A percentile compares a stretch with the other conserved stretches of the same genome.
Conservation (phyloP, 2,329 filamentous ascomycete genomes). For the Aspergillus pseudoglaucus region DNA sequence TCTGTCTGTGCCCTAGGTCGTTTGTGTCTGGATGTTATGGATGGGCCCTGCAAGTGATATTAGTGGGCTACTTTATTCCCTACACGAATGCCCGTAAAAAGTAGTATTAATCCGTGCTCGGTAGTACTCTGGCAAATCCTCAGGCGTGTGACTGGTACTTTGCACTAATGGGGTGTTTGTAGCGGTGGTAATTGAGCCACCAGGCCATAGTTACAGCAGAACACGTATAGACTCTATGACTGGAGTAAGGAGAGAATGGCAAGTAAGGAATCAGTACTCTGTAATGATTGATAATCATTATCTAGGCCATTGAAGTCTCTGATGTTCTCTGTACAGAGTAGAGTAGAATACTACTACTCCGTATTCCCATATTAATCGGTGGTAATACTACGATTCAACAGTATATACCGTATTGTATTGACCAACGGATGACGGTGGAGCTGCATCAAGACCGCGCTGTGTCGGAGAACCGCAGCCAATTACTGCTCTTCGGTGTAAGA, state of each 20-base stretch:
- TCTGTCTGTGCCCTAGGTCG: too few species aligned
- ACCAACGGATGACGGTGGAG: constrained; percentile 4
- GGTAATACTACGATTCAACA: background rate
- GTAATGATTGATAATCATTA: background rate
- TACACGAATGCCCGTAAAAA: background rate
- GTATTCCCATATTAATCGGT: background rate
- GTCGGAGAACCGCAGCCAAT: background rate
- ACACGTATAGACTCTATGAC: background rate
- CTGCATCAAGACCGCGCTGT: constrained; percentile 3
- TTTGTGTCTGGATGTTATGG: background rate
- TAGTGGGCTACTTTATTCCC: too few species aligned
- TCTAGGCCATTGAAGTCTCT: background rate
- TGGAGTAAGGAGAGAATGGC: background rate
- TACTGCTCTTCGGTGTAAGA: background rate
- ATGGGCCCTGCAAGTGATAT: background rate
- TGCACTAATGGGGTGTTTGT: background rate
- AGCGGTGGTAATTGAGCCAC: background rate
- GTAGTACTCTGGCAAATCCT: background rate
- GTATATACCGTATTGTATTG: constrained; percentile 6
- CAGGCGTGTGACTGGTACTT: background rate
- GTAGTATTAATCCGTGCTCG: background rate
- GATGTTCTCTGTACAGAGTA: background rate
- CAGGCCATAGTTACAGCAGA: too few species aligned
- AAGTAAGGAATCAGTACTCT: background rate
- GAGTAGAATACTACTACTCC: background rate